phyloP scores from a whole-genome alignment of 2,329 filamentous ascomycete species.

The Pyrenophora tritici-repentis region DNA sequence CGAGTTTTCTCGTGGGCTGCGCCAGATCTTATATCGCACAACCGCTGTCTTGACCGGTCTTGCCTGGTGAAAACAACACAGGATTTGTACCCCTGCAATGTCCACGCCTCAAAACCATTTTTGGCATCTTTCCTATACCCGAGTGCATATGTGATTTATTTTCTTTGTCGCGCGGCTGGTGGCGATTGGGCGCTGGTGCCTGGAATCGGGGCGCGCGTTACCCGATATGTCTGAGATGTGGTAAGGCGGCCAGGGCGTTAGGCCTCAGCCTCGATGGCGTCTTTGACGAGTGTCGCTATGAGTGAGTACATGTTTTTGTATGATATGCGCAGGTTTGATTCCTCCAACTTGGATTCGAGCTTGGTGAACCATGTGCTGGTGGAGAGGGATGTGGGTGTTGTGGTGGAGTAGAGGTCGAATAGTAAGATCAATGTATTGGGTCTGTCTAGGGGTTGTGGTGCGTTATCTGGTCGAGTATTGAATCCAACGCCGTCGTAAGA shows the following conservation, averaged over 20 bases:
- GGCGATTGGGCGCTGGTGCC: slow-evolving; percentile 21
- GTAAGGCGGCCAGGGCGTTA: slow-evolving; percentile 18
- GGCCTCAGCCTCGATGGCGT: slow-evolving; percentile 3
- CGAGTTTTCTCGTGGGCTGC: not conserved
- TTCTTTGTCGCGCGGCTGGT: slow-evolving; percentile 3
- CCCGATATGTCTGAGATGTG: slow-evolving; percentile 15
- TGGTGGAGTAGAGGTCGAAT: not conserved
- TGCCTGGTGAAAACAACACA: slow-evolving; percentile 4
- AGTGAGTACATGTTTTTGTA: slow-evolving; percentile 8
- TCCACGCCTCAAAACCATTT: not conserved
- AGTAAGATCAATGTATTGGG: slow-evolving; percentile 7
- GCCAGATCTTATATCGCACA: slow-evolving; percentile 17
- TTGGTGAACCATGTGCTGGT: not conserved
- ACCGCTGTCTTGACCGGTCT: slow-evolving; percentile 28
- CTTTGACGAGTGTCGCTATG: slow-evolving; percentile 2
- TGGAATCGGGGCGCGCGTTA: slow-evolving; percentile 16
- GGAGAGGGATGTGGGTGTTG: not conserved
- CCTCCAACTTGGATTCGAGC: not conserved
- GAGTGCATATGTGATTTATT: slow-evolving; percentile 7
- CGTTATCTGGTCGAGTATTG: not conserved
- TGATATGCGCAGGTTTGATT: not conserved
- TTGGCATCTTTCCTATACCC: slow-evolving; percentile 14
- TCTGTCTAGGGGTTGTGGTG: not conserved
- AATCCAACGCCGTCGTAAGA: slow-evolving; percentile 18
- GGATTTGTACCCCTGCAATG: slow-evolving; percentile 6